A percentile compares a stretch with the other conserved stretches of the same genome.
Conservation (phyloP, 2,329 filamentous ascomycete species). For the Alternaria rosae region DNA sequence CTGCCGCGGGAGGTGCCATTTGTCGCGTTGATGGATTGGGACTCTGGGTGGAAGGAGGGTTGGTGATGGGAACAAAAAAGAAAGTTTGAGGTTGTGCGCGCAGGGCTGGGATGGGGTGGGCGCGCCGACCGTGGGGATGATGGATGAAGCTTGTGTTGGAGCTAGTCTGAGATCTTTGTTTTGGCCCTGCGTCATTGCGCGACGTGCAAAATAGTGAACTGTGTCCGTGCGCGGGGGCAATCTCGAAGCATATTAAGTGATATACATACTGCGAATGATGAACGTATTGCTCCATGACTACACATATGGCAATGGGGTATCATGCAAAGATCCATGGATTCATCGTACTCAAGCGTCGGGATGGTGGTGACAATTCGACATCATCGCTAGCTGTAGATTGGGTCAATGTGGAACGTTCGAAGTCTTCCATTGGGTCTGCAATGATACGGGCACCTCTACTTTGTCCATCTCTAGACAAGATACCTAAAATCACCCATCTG, state of each 20-base stretch:
- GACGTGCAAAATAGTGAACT: neutral
- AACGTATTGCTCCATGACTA: neutral
- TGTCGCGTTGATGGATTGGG: slow-evolving; percentile 16
- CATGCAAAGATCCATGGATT: neutral
- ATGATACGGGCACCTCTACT: neutral
- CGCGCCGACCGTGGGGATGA: slow-evolving; percentile 18
- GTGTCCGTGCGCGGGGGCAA: neutral
- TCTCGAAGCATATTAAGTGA: neutral
- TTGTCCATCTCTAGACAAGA: slow-evolving; percentile 39
- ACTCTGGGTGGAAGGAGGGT: neutral
- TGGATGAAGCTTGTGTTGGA: neutral
- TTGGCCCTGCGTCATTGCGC: slow-evolving; percentile 12
- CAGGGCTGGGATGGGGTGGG: slow-evolving; percentile 18
- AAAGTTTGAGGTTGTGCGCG: slow-evolving; percentile 6
- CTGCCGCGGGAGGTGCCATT: slow-evolving; percentile 35
- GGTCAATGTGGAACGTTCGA: neutral
- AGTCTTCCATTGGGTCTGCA: neutral
- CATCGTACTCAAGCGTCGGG: neutral
- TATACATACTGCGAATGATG: neutral
- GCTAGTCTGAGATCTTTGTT: slow-evolving; percentile 9
- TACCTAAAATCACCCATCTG: slow-evolving; percentile 45
- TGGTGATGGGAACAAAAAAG: slow-evolving; percentile 1
- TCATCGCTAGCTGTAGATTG: neutral
- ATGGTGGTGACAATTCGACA: neutral
- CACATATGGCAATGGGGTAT: neutral